Evolutionary conservation across 179 eudicot species (phyloP).

Genomic region (Nepenthes alata): DNA sequence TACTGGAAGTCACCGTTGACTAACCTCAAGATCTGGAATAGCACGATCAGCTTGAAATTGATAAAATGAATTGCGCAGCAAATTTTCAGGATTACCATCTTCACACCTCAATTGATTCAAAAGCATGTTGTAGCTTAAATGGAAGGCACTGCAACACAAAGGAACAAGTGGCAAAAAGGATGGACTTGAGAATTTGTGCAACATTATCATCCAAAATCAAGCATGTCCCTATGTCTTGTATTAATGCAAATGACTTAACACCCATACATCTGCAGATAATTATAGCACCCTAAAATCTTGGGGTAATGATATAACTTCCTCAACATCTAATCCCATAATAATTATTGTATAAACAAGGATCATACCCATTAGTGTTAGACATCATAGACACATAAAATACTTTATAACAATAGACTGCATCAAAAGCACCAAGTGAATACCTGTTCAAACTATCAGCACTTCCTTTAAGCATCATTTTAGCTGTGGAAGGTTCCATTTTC

Average conservation of each 20-base stretch:
- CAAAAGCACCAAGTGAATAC: constrained; percentile 20
- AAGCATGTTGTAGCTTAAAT: constrained; percentile 96
- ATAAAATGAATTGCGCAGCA: constrained; percentile 90
- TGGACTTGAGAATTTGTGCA: background rate
- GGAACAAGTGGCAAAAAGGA: constrained; percentile 8
- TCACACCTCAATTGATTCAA: constrained; percentile 82
- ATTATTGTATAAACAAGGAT: background rate
- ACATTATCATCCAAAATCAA: too few relatives aligned
- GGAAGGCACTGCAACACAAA: constrained; percentile 66
- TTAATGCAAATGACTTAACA: too few relatives aligned
- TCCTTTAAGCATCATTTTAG: constrained; percentile 89
- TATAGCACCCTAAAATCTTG: too few relatives aligned
- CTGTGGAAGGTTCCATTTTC: constrained; percentile 92
- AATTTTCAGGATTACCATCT: constrained; percentile 93
- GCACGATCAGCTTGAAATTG: constrained; percentile 92
- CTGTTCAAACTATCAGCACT: constrained; percentile 94
- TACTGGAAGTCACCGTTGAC: constrained; percentile 4
- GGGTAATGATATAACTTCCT: background rate
- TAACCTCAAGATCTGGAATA: constrained; percentile 86
- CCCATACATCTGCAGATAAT: background rate
- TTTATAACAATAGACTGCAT: constrained; percentile 1
- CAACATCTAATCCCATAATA: background rate
- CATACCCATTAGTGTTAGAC: background rate
- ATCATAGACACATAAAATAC: background rate
- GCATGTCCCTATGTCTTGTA: too few relatives aligned